phyloP scores from a whole-genome alignment of 2,329 filamentous ascomycete species.

The Monilinia fructicola region DNA sequence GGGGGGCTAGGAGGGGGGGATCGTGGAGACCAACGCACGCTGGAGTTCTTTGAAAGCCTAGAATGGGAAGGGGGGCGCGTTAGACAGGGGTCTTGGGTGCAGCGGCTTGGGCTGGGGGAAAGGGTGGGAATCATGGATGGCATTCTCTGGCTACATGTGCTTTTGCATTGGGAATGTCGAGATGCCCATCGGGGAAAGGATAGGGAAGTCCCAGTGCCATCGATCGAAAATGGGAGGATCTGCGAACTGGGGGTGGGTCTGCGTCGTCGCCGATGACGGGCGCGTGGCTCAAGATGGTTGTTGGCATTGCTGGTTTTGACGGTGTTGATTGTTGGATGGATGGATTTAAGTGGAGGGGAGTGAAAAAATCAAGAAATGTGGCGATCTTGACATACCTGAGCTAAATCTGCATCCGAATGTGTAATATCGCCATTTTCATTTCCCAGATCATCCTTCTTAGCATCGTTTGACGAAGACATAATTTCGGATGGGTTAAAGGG shows the following conservation, averaged over 20 bases:
- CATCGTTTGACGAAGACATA: constrained; percentile 7
- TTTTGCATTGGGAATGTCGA: not conserved
- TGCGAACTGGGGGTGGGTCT: not conserved
- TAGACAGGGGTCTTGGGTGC: constrained; percentile 17
- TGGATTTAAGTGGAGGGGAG: too few species aligned
- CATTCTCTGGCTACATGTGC: not conserved
- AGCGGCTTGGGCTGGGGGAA: not conserved
- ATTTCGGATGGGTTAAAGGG: not conserved
- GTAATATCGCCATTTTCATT: constrained; percentile 1
- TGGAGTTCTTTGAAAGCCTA: constrained; percentile 24
- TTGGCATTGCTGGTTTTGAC: too few species aligned
- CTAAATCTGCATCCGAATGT: constrained; percentile 9
- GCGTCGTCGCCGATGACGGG: not conserved
- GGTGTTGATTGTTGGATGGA: not conserved
- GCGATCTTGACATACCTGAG: constrained; percentile 16
- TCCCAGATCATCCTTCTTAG: not conserved
- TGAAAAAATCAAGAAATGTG: not conserved
- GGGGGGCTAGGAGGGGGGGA: too few species aligned
- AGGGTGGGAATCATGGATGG: constrained; percentile 7
- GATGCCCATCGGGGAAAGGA: not conserved
- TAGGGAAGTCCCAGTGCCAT: not conserved
- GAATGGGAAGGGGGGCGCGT: not conserved
- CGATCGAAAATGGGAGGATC: not conserved
- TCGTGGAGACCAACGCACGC: constrained; percentile 15
- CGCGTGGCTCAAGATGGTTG: not conserved